Conservation (phyloP, 352 stramenopile species). For the Globisporangium abappressorium region DNA sequence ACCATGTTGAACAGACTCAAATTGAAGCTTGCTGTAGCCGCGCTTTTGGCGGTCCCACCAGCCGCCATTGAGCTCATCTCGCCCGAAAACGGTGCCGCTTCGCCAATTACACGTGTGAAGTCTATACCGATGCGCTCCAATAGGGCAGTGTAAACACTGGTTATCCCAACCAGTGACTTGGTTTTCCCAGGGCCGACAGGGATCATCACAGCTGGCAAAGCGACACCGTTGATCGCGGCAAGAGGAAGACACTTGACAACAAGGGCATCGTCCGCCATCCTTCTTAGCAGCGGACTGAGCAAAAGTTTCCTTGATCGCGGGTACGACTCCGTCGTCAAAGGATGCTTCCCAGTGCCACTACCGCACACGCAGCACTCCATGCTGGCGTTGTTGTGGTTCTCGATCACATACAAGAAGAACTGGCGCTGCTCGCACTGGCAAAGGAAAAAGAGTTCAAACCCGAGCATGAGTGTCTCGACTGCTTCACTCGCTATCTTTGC, state of each 20-base stretch:
- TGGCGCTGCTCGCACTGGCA: slow-evolving; percentile 61
- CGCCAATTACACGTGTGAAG: slow-evolving; percentile 13
- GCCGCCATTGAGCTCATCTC: background rate
- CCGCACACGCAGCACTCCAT: background rate
- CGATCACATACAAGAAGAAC: slow-evolving; percentile 50
- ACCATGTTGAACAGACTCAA: slow-evolving; percentile 23
- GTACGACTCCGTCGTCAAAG: slow-evolving; percentile 9
- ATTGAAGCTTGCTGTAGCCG: background rate
- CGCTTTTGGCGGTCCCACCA: background rate
- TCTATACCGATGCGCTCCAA: slow-evolving; percentile 9
- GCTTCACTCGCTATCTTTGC: slow-evolving; percentile 39
- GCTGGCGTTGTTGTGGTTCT: background rate
- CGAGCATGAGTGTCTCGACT: slow-evolving; percentile 63
- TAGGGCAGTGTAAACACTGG: slow-evolving; percentile 14
- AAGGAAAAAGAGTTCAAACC: slow-evolving; percentile 88
- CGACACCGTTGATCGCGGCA: background rate
- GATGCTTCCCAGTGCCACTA: background rate
- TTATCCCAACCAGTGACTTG: background rate
- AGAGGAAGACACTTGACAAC: slow-evolving; percentile 42
- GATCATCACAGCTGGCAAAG: background rate
- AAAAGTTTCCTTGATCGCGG: slow-evolving; percentile 38
- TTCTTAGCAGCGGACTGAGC: slow-evolving; percentile 51
- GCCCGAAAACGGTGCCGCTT: background rate
- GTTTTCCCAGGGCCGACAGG: background rate
- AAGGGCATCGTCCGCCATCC: slow-evolving; percentile 64